These are phyloP conservation scores for Thermothelomyces thermophilus DNA, from an alignment of 2,329 filamentous ascomycete genomes.

Conservation along the genomic window DNA sequence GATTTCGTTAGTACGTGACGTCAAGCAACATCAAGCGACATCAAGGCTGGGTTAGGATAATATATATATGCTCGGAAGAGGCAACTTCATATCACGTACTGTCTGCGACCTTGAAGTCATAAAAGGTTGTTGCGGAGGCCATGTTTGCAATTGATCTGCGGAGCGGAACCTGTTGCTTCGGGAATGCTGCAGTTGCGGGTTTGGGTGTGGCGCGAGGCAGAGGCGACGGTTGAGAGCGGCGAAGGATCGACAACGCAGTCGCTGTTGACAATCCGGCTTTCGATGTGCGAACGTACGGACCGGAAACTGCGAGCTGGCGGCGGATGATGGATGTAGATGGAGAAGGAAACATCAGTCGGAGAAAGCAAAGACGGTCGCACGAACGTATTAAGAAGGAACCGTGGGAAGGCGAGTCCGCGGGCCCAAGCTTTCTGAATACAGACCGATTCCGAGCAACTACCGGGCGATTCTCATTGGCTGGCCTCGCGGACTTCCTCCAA, in stretches of 20 bases:
- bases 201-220: not conserved
- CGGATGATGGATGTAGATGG: not conserved
- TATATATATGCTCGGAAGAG: no score
- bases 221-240: not conserved
- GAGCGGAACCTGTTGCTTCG: not conserved
- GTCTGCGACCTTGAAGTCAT: slow-evolving; percentile 77
- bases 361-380: not conserved
- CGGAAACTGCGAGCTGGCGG: not conserved
- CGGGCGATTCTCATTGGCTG: slow-evolving; percentile 1
- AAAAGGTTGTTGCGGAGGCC: slow-evolving; percentile 66
- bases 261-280: not conserved
- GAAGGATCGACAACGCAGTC: not conserved
- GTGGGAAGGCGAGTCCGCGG: not conserved
- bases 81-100: no score
- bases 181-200: not conserved
- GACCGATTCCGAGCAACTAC: slow-evolving; percentile 6
- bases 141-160: slow-evolving; percentile 37
- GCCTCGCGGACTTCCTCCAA: not conserved
- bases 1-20: slow-evolving; percentile 5
- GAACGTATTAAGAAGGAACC: not conserved
- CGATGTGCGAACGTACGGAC: not conserved
- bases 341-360: not conserved
- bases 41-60: not conserved
- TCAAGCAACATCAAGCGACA: no score
- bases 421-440: slow-evolving; percentile 1